Evolutionary conservation across 805 yeast genomes (phyloP).

Genomic region (Yamadazyma philogaea): DNA sequence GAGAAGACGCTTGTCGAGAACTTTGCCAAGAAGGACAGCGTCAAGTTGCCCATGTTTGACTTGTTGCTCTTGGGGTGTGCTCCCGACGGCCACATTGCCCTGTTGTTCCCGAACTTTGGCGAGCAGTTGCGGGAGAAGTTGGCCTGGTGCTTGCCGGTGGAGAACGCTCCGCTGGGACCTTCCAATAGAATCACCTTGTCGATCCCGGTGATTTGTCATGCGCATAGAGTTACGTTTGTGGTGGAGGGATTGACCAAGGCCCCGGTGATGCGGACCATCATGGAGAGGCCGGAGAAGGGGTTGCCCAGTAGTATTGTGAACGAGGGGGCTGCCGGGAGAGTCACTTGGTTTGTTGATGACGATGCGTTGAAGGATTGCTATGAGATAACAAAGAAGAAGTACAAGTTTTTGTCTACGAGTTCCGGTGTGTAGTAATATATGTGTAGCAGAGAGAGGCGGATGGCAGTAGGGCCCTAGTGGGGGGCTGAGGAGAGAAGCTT

Average conservation of each 20-base stretch:
- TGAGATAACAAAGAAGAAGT: constrained; percentile 64
- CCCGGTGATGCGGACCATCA: constrained; percentile 81
- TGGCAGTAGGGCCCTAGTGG: not conserved
- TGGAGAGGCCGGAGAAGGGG: constrained; percentile 97
- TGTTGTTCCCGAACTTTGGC: constrained; percentile 86
- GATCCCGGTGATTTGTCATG: constrained; percentile 91
- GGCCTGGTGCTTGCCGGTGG: constrained; percentile 95
- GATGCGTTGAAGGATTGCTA: constrained; percentile 82
- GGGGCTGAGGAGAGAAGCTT: too few relatives aligned
- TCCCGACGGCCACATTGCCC: constrained; percentile 97
- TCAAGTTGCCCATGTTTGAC: constrained; percentile 93
- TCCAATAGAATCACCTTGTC: constrained; percentile 53
- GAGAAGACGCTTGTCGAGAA: constrained; percentile 83
- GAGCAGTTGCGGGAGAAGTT: constrained; percentile 82
- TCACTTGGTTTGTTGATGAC: constrained; percentile 95
- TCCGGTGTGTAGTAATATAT: not conserved
- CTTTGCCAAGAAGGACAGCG: constrained; percentile 95
- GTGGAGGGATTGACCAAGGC: constrained; percentile 97
- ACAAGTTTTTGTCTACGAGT: constrained; percentile 49
- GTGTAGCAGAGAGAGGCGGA: not conserved
- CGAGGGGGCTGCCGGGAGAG: constrained; percentile 95
- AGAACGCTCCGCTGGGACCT: constrained; percentile 89
- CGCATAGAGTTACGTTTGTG: constrained; percentile 88
- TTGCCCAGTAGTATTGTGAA: constrained; percentile 91
- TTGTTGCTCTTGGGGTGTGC: constrained; percentile 92